A percentile compares a stretch with the other conserved stretches of the same genome.
These are phyloP conservation scores for Angophora floribunda DNA, from an alignment of 345 rosid species.

Conservation along the genomic window DNA sequence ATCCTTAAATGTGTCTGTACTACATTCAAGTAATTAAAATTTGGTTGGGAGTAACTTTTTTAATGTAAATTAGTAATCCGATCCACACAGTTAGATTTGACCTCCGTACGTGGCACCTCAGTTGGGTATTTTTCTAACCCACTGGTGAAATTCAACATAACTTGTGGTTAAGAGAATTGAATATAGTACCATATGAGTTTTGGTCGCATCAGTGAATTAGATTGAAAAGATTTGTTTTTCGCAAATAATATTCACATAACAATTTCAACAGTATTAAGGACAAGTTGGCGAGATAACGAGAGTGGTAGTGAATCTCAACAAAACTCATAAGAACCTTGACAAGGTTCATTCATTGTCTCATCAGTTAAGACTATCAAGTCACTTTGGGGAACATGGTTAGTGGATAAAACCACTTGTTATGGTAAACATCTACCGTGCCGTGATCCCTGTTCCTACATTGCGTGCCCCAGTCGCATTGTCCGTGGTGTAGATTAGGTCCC, in stretches of 20 bases:
- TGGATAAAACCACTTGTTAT: background rate
- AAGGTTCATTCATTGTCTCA: background rate
- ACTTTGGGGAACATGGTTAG: background rate
- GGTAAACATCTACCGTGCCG: background rate
- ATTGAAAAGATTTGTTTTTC: fast-evolving
- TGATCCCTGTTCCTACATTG: background rate
- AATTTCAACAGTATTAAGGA: background rate
- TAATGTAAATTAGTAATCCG: background rate
- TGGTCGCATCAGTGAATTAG: fast-evolving
- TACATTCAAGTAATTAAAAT: background rate
- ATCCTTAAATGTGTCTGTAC: background rate
- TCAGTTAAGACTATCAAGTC: background rate
- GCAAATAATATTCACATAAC: background rate
- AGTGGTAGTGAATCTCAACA: background rate
- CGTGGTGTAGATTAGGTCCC: background rate
- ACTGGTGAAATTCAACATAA: background rate
- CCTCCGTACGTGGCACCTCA: background rate
- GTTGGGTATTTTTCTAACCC: background rate
- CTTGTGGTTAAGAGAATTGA: background rate
- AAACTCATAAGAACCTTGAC: background rate
- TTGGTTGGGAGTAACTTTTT: background rate
- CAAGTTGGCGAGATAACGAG: background rate
- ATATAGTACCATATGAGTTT: background rate
- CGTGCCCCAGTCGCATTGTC: background rate
- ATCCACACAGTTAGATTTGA: background rate